phyloP scores from a whole-genome alignment of 768 basidiomycete species.

The Lanmaoa rubissima region DNA sequence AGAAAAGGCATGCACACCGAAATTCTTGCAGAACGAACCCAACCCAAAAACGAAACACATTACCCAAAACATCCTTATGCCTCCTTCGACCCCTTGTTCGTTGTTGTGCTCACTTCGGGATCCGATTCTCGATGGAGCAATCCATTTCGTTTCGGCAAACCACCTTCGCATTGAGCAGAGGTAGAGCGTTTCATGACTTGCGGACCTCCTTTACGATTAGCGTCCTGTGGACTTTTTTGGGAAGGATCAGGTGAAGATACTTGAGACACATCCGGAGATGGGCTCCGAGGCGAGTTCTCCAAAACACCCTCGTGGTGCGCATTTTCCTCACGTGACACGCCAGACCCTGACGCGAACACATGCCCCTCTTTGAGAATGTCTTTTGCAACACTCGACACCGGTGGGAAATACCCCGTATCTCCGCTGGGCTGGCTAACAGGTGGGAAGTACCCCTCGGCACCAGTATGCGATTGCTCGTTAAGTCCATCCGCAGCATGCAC shows the following conservation, averaged over 20 bases:
- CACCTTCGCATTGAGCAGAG: constrained; percentile 29
- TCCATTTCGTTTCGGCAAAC: constrained; percentile 26
- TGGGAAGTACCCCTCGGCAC: constrained; percentile 42
- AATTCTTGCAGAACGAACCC: not conserved
- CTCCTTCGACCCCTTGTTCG: constrained; percentile 26
- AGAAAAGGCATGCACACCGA: constrained; percentile 1
- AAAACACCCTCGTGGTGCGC: not conserved
- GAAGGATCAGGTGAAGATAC: constrained; percentile 6
- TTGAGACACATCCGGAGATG: constrained; percentile 7
- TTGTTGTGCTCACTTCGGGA: constrained; percentile 25
- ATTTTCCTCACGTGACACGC: not conserved
- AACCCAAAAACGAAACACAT: constrained; percentile 11
- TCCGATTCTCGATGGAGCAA: constrained; percentile 32
- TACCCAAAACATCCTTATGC: constrained; percentile 14
- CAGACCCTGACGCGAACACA: constrained; percentile 1
- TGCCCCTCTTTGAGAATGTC: constrained; percentile 36
- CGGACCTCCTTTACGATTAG: constrained; percentile 10
- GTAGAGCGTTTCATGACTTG: constrained; percentile 30
- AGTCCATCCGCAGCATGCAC: constrained; percentile 32
- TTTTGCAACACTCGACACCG: constrained; percentile 33
- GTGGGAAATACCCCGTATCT: constrained; percentile 43
- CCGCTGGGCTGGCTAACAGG: constrained; percentile 30
- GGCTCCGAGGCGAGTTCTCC: constrained; percentile 6
- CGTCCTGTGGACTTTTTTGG: constrained; percentile 14
- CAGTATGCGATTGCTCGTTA: constrained; percentile 8